Evolutionary conservation across 192 early-diverging fungal genomes (phyloP).

Genomic region (Umbelopsis ramanniana): DNA sequence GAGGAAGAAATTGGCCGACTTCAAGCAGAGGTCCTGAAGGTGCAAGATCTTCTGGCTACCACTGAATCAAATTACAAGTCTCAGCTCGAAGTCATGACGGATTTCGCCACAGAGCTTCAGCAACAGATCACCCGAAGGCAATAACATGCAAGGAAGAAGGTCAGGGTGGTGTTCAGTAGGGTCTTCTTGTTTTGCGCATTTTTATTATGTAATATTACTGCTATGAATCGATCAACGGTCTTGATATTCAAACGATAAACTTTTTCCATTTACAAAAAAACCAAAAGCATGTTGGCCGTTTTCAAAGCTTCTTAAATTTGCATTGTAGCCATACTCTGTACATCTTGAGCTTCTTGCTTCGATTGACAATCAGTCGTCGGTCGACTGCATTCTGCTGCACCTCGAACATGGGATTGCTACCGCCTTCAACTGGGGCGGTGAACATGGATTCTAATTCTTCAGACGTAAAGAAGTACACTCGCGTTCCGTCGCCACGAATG

Average conservation of each 20-base stretch:
- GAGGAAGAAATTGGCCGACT: constrained; percentile 28
- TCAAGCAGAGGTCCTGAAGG: constrained; percentile 28
- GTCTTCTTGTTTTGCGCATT: background rate
- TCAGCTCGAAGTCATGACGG: constrained; percentile 51
- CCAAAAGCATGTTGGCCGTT: background rate
- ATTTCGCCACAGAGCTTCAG: constrained; percentile 33
- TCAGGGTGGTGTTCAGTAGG: background rate
- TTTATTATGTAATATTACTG: constrained; percentile 19
- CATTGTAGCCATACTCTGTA: constrained; percentile 97
- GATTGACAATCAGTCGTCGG: constrained; percentile 90
- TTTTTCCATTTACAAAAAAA: background rate
- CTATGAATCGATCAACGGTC: background rate
- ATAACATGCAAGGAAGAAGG: background rate
- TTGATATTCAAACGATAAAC: constrained; percentile 21
- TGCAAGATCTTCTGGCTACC: constrained; percentile 38
- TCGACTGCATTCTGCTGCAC: constrained; percentile 93
- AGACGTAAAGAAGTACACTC: constrained; percentile 92
- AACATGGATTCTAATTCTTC: constrained; percentile 42
- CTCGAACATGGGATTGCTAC: constrained; percentile 53
- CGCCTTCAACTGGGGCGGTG: constrained; percentile 46
- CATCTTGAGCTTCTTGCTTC: constrained; percentile 93
- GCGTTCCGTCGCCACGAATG: constrained; percentile 94
- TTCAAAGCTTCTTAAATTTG: constrained; percentile 79
- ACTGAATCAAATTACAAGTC: constrained; percentile 45
- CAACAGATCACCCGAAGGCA: constrained; percentile 8